A percentile compares a stretch with the other conserved stretches of the same genome.
Evolutionary conservation across 1,284 basidiomycete species (phyloP).

Genomic region (Tilletia walkeri): DNA sequence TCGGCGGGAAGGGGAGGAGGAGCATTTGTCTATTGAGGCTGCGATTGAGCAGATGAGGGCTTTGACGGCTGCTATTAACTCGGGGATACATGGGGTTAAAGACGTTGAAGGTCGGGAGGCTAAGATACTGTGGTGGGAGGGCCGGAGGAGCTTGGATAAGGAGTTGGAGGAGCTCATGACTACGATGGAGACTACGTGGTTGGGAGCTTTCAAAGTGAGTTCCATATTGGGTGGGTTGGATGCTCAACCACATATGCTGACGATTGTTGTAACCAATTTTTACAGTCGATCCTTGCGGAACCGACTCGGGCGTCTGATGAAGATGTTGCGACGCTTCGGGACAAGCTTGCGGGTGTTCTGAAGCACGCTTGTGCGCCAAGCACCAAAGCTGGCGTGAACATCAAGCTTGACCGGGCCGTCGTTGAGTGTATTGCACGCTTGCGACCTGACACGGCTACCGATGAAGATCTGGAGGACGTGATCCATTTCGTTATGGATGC

Average conservation of each 20-base stretch:
- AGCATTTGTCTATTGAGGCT: conserved; percentile 72
- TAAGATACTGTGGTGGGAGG: conserved; percentile 75
- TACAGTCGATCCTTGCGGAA: conserved; percentile 24
- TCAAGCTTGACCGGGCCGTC: conserved; percentile 67
- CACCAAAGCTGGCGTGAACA: conserved; percentile 52
- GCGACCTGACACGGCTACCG: conserved; percentile 69
- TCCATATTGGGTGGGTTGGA: not conserved
- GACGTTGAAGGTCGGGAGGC: conserved; percentile 70
- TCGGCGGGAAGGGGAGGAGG: conserved; percentile 66
- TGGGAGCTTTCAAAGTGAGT: conserved; percentile 81
- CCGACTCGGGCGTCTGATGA: not conserved
- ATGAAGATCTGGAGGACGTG: conserved; percentile 93
- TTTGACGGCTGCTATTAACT: conserved; percentile 75
- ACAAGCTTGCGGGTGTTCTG: conserved; percentile 72
- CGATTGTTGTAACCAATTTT: not conserved
- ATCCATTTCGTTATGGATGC: conserved; percentile 90
- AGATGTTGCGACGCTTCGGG: conserved; percentile 21
- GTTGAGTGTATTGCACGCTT: conserved; percentile 83
- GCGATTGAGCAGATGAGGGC: conserved; percentile 73
- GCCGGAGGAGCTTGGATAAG: conserved; percentile 71
- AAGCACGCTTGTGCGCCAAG: conserved; percentile 65
- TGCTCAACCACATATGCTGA: not conserved
- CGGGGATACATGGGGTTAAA: conserved; percentile 71
- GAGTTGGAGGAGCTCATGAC: conserved; percentile 73
- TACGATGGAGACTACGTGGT: conserved; percentile 90